These are phyloP conservation scores for Phytopythium helicoides DNA, from an alignment of 352 stramenopile genomes.

Conservation along the genomic window DNA sequence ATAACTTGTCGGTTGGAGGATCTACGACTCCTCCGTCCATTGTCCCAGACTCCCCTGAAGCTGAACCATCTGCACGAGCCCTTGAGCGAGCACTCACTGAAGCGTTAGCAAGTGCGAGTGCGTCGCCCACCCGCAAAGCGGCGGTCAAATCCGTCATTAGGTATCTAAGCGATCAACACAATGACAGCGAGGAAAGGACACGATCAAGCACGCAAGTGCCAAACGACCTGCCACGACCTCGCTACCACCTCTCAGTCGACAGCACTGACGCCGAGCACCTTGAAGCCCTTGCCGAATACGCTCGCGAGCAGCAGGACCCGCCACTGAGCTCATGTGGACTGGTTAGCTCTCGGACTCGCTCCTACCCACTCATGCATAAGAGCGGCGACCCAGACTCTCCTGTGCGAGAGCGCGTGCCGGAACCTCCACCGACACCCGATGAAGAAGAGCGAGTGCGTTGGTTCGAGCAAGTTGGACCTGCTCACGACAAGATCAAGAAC, in stretches of 20 bases:
- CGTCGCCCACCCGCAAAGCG: slow-evolving; percentile 1
- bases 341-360: not conserved
- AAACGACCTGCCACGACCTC: no score
- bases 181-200: slow-evolving; percentile 2
- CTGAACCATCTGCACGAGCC: not conserved
- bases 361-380: not conserved
- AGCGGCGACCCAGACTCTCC: not conserved
- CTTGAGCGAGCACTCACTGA: not conserved
- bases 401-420: not conserved
- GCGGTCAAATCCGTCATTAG: slow-evolving; percentile 1
- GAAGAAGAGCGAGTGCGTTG: slow-evolving; percentile 1
- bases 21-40: not conserved
- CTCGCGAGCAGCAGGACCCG: slow-evolving; percentile 11
- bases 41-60: not conserved
- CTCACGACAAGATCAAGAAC: slow-evolving; percentile 27
- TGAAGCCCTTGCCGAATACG: slow-evolving; percentile 10
- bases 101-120: not conserved
- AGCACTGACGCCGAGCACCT: slow-evolving; percentile 25
- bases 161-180: not conserved
- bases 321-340: not conserved
- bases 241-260: slow-evolving; percentile 7
- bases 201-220: not conserved
- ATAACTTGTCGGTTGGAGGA: slow-evolving; percentile 9
- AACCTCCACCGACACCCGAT: not conserved
- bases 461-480: not conserved